A percentile compares a stretch with the other conserved stretches of the same genome.
These are phyloP conservation scores for Salix caprea DNA, from an alignment of 345 rosid genomes.

Conservation along the genomic window DNA sequence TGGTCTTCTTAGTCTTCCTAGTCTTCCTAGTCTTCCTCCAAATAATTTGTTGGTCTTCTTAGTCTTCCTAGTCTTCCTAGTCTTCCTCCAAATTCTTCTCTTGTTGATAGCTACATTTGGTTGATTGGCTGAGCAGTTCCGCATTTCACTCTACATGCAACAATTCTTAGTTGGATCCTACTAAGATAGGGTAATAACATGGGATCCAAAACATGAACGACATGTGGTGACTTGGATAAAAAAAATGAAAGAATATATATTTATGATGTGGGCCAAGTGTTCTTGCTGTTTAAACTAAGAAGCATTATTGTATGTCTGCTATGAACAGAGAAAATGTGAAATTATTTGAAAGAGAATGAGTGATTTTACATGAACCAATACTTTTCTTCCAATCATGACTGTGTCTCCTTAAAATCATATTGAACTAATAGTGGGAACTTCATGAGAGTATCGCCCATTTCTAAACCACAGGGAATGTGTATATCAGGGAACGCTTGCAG, in stretches of 20 bases:
- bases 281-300: not conserved
- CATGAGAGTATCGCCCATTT: not conserved
- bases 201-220: constrained; percentile 30
- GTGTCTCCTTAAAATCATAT: not conserved
- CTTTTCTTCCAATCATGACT: not conserved
- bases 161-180: not conserved
- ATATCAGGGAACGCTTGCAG: too few species aligned
- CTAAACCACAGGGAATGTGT: not conserved
- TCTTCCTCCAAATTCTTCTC: not conserved
- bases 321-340: not conserved
- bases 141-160: not conserved
- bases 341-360: not conserved
- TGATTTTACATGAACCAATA: not conserved
- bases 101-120: not conserved
- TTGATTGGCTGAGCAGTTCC: not conserved
- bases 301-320: not conserved
- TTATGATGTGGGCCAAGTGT: not conserved
- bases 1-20: too few species aligned
- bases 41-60: too few species aligned
- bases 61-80: too few species aligned
- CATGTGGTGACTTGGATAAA: constrained; percentile 18
- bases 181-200: constrained; percentile 3
- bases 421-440: not conserved
- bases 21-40: not conserved
- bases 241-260: too few species aligned